These are phyloP conservation scores for Papiliotrema flavescens DNA, from an alignment of 1,284 basidiomycete genomes.

Conservation along the genomic window DNA sequence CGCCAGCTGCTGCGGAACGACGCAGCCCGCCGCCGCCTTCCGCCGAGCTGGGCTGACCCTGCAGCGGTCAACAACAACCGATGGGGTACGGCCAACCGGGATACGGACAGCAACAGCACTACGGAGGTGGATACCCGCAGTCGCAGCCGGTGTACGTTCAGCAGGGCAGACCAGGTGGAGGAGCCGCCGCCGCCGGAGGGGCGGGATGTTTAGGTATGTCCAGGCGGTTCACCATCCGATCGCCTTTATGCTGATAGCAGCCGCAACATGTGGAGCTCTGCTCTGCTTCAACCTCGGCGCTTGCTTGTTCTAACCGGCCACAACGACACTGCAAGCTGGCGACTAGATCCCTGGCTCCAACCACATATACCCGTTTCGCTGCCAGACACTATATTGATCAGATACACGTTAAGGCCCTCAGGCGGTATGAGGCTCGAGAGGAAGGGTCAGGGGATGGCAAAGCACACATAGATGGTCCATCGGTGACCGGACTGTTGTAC, in stretches of 20 bases:
- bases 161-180: background rate
- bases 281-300: slow-evolving; percentile 6
- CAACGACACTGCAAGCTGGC: no score
- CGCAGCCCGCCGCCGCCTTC: background rate
- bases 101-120: slow-evolving; percentile 1
- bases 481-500: no score
- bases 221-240: background rate
- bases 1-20: background rate
- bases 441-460: no score
- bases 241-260: background rate
- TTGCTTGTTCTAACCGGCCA: background rate
- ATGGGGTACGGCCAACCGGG: slow-evolving; percentile 3
- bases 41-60: background rate
- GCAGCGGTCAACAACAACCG: slow-evolving; percentile 2
- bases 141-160: background rate
- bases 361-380: no score
- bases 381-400: no score
- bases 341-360: no score
- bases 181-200: background rate
- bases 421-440: no score
- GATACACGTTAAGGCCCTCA: no score
- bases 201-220: slow-evolving; percentile 6
- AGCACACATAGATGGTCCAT: no score
- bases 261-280: background rate
- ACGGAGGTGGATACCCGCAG: background rate